Base-by-base conservation (phyloP, 1,139 yeast genomes). In the Pichia sp. region DNA sequence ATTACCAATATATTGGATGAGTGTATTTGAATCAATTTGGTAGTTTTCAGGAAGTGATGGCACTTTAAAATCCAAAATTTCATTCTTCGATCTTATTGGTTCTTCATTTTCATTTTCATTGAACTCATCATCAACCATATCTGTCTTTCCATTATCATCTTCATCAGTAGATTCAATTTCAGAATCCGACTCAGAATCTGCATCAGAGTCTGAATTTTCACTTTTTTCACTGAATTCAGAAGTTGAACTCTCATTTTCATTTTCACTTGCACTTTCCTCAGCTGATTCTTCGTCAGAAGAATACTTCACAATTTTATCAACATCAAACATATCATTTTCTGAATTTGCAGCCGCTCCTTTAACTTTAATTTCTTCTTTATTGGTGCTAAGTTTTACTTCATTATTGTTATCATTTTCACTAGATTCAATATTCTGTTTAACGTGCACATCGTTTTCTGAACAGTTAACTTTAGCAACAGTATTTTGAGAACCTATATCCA, bases 61-160 rank as follows among this genome's bases (percentile, higher is more conserved):
- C 0, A 88, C 83, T 1, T 66, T 68, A 52, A 81, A 95, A 42
- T 86, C 86, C 0, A 65, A 51, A 1, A 80, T 61, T 58, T 91
- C 98, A 56, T 91, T 83, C 47, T 77, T 80, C 0, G 97, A 87
- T 33, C 68, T 63, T 18, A 89, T 82, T 0, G 95, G 94, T 1
- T 73, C 78, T 21, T 43, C 46, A 1, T 65, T 71, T 0, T 68
- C 69, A 9, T 54, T 65, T 10, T 68, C 76, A 31, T 68, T 77
- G 60, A 54, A 54, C 25, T 47, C 57, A 26, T 54, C 61, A 6
- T 46, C 56, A 16, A 44, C 62, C 11, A 53, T 60, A 18, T 43
- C 48, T 2, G 10, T 24, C 3, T 10, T 45, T 1, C 47, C 60
- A 6, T 52, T 51, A 18, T 57, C 64, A 9, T 62, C 56, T 6